Evolutionary conservation across 176 grass and related monocot genomes (phyloP).

Genomic region (Eleusine indica): DNA sequence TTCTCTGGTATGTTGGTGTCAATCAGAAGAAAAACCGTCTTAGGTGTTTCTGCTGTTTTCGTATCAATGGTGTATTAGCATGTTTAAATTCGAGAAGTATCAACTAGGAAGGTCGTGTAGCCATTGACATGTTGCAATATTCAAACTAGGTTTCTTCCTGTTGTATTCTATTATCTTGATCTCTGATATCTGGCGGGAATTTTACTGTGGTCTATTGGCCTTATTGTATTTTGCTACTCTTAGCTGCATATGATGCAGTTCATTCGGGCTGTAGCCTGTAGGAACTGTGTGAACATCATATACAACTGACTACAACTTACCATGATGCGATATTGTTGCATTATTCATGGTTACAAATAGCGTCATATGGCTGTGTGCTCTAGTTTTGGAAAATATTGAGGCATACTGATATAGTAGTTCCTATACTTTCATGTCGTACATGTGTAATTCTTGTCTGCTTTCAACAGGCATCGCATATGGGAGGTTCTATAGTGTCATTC

Average conservation of each 20-base stretch:
- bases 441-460: conserved; percentile 38
- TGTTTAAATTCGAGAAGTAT: conserved; percentile 3
- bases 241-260: neutral
- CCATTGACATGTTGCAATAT: conserved; percentile 2
- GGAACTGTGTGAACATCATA: neutral
- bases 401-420: neutral
- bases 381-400: conserved; percentile 1
- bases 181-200: neutral
- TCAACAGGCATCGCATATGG: conserved; percentile 70
- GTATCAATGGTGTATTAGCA: neutral
- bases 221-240: neutral
- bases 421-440: conserved; percentile 2
- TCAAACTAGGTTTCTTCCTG: conserved; percentile 11
- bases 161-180: conserved; percentile 1
- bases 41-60: neutral
- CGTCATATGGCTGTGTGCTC: neutral
- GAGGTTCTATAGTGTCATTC: conserved; percentile 40
- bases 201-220: conserved; percentile 15
- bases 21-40: neutral
- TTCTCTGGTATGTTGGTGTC: neutral
- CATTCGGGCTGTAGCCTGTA: neutral
- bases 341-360: neutral
- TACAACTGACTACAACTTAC: neutral
- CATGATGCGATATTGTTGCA: neutral
- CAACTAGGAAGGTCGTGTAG: neutral